Base-by-base conservation (phyloP, 345 rosid species). In the Eucalyptus sideroxylon region DNA sequence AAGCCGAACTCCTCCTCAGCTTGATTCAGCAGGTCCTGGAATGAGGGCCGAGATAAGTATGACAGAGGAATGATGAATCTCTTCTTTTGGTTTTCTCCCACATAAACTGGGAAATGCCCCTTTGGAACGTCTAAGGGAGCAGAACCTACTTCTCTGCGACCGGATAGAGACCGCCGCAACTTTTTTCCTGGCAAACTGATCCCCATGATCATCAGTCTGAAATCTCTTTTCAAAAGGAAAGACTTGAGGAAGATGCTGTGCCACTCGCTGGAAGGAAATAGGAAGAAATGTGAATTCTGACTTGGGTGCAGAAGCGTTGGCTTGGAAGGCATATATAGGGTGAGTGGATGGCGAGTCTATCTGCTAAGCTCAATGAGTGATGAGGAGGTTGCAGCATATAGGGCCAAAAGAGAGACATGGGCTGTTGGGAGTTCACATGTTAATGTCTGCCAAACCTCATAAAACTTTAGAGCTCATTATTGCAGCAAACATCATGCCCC, bases 1-100 rank as follows among this genome's bases (percentile, higher is more conserved):
- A 88, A 92, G 45, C 93, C 91, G 23, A 92, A 92, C 82, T 93
- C 93, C 88, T 92, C 93, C 88, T 93, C 93, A 16, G 91, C 90
- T 59, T 60, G 89, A 44, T 88, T 47, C 42, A 94, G 88, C 90
- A 94, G 89, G 37, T 88, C 90, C 45, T 88, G 94, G 53, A 93
- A 93, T 15, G 50, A 51, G 88, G 91, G 91, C 17, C 87, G 91
- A 65, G 87, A 90, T 88, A 94, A 88, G 89, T 88, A 90, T n/a
- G 93, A 89, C 12, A 92, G 30, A 6, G 93, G 95, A 47, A 94
- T 87, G 49, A 89, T 88, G 56, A 88, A 94, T 91, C 93, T 89
- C 90, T 89, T 91, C 77, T 65, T 65, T 50, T 91, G 65, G n/a
- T 40, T 85, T 72, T 94, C 94, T 88, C 95, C 94, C 24, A 92